Base-by-base conservation (phyloP, 768 basidiomycete species). In the Tubosaeta sp. region DNA sequence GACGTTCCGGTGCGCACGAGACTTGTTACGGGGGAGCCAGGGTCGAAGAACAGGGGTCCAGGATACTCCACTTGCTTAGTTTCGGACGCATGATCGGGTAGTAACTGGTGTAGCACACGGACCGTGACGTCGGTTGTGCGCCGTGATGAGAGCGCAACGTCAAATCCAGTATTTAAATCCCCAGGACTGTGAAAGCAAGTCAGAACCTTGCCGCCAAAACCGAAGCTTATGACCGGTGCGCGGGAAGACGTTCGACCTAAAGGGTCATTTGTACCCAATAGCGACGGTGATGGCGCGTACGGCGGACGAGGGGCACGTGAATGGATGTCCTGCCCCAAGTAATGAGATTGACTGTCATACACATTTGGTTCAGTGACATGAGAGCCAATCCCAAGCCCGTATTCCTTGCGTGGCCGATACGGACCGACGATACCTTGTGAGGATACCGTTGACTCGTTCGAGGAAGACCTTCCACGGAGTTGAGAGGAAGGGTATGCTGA, bases 181-280 rank as follows among this genome's bases (percentile, higher is more conserved):
- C 79, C 72, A 47, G 81, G 77, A 29, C 81, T 80, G 59, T 91
- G 92, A 74, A 95, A 97, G 67, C 90, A 95, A 8, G 91, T 86
- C 9, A 95, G 79, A 52, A 97, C 61, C 62, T 87, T 88, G 11
- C 95, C 95, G n/a, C 93, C 93, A 61, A 95, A 94, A 0, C 95
- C 95, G 61, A 97, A 97, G 55, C 83, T 87, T 49, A 95, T 74
- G 27, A 97, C 75, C 0, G 95, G 95, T 9, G 85, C 81, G 34
- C 83, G 81, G 50, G 80, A 81, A 3, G 84, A 75, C 6, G 86
- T 84, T 41, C 91, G 81, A 27, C 85, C 84, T 3, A 93, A 71
- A 6, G 89, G 88, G 65, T 93, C 91, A 59, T 93, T 91, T 7
- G 85, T 79, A 26, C 89, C 91, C 42, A 91, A 64, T 17, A 91